Conservation (phyloP, 2,329 filamentous ascomycete species). For the Elsinoe batatas region DNA sequence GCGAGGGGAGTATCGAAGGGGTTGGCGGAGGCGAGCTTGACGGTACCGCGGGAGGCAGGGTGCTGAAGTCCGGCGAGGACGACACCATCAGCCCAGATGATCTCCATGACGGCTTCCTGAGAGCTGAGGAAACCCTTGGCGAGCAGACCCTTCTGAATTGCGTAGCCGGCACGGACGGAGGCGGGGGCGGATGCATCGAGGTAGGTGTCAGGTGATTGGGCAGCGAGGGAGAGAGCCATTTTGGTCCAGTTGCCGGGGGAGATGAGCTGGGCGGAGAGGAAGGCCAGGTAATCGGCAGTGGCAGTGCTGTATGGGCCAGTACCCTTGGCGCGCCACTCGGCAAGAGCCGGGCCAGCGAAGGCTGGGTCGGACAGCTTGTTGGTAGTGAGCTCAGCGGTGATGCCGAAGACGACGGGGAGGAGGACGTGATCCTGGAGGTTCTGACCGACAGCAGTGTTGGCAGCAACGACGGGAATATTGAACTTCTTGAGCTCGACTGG, state of each 20-base stretch:
- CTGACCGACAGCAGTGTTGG: conserved; percentile 53
- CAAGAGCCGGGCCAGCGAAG: conserved; percentile 7
- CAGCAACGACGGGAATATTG: conserved; percentile 43
- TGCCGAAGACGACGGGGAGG: conserved; percentile 14
- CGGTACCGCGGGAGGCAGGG: conserved; percentile 37
- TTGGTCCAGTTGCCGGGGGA: conserved; percentile 13
- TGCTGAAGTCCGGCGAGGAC: conserved; percentile 35
- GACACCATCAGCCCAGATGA: conserved; percentile 25
- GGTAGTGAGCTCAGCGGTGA: conserved; percentile 12
- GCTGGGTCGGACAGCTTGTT: conserved; percentile 17
- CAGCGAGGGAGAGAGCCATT: background rate
- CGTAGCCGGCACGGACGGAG: conserved; percentile 18
- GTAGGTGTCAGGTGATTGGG: background rate
- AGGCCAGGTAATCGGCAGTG: conserved; percentile 28
- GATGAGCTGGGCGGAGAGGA: conserved; percentile 25
- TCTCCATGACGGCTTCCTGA: conserved; percentile 22
- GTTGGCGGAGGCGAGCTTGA: conserved; percentile 34
- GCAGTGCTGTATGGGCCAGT: conserved; percentile 21
- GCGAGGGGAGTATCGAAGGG: conserved; percentile 30
- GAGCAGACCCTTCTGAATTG: conserved; percentile 20
- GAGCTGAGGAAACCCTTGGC: conserved; percentile 19
- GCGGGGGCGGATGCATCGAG: conserved; percentile 14
- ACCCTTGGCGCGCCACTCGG: conserved; percentile 15
- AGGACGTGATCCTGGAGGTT: conserved; percentile 50
- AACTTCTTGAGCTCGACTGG: conserved; percentile 35